Percentiles rank a stretch among this genome's conserved stretches.
phyloP scores from a whole-genome alignment of 2,329 filamentous ascomycete genomes.

The Cladophialophora exuberans region DNA sequence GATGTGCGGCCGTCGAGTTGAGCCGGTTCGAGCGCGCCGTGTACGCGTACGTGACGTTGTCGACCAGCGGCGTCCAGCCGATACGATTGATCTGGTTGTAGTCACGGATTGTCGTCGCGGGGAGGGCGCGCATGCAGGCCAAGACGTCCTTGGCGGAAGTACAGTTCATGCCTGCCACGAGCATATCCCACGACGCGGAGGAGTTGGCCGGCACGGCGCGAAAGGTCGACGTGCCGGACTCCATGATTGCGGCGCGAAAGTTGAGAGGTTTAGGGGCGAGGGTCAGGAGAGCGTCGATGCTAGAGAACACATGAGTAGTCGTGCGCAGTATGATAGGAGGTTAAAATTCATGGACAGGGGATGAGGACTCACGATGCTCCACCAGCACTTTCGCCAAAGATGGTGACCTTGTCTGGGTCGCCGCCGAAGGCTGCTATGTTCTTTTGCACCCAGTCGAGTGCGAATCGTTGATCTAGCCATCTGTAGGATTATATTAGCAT shows the following conservation, averaged over 20 bases:
- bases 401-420: conserved; percentile 40
- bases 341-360: too few species aligned
- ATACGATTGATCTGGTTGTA: conserved; percentile 4
- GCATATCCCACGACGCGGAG: conserved; percentile 21
- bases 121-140: conserved; percentile 23
- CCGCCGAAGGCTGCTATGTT: conserved; percentile 41
- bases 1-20: conserved; percentile 19
- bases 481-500: not conserved
- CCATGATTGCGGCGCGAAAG: conserved; percentile 36
- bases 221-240: conserved; percentile 26
- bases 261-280: conserved; percentile 26
- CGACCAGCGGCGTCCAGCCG: conserved; percentile 27
- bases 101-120: conserved; percentile 40
- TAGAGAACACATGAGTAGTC: too few species aligned
- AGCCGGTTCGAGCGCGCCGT: conserved; percentile 44
- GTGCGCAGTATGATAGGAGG: too few species aligned
- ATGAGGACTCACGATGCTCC: not conserved
- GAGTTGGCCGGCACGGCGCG: not conserved
- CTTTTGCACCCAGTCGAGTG: conserved; percentile 42
- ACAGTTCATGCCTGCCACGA: conserved; percentile 22
- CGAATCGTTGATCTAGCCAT: conserved; percentile 49
- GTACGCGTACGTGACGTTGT: conserved; percentile 33
- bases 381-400: conserved; percentile 42
- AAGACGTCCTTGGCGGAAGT: conserved; percentile 1
- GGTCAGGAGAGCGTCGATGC: conserved; percentile 29